A percentile compares a stretch with the other conserved stretches of the same genome.
These are phyloP conservation scores for Mitragyna speciosa DNA, from an alignment of 257 asterid genomes.

Conservation along the genomic window DNA sequence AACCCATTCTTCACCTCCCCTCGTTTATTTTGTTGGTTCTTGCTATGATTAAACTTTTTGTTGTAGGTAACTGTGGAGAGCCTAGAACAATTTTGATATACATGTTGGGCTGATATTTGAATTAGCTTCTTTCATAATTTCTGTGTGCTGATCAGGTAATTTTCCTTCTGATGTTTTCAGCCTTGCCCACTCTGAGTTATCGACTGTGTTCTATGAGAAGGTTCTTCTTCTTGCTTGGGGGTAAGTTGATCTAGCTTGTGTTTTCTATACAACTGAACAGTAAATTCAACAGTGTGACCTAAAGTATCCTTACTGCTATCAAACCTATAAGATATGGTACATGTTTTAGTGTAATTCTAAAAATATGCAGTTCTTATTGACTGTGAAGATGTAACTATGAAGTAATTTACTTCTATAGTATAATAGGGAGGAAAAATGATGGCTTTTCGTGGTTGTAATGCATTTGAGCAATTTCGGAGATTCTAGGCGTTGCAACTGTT, in stretches of 20 bases:
- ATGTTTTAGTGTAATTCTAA: neutral
- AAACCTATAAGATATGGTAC: neutral
- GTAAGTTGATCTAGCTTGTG: slow-evolving; percentile 50
- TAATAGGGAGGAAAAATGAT: neutral
- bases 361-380: neutral
- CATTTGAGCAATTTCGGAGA: neutral
- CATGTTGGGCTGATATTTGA: no score
- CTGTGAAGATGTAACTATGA: neutral
- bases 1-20: neutral
- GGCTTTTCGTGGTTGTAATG: neutral
- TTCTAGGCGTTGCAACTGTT: neutral
- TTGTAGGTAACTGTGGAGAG: no score
- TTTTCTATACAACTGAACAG: neutral
- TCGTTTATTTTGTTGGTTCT: neutral
- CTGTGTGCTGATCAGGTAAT: slow-evolving; percentile 9
- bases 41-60: no score
- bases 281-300: neutral
- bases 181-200: slow-evolving; percentile 93
- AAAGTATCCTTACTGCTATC: neutral
- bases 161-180: slow-evolving; percentile 45
- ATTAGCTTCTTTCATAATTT: neutral
- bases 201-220: slow-evolving; percentile 89
- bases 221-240: slow-evolving; percentile 97
- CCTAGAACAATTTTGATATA: no score
- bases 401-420: neutral